phyloP scores from a whole-genome alignment of 495 filamentous ascomycete species.

The Trichoderma parareesei region DNA sequence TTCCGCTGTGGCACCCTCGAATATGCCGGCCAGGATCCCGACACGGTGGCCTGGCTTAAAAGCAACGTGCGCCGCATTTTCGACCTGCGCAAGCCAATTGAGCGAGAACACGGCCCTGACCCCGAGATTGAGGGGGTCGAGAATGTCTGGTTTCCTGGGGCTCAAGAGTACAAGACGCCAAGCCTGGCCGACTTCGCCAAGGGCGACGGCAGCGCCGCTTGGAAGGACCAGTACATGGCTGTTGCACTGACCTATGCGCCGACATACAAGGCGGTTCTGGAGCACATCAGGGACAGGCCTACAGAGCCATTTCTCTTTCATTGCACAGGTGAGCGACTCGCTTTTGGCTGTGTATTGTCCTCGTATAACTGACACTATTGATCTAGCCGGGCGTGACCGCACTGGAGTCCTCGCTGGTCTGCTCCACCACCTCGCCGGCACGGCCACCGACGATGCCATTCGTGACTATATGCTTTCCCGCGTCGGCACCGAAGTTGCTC shows the following conservation, averaged over 20 bases:
- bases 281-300: slow-evolving; percentile 27
- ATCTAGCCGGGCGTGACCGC: slow-evolving; percentile 53
- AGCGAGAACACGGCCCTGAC: slow-evolving; percentile 28
- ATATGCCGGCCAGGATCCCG: slow-evolving; percentile 24
- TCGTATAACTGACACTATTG: slow-evolving; percentile 8
- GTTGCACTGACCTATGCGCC: slow-evolving; percentile 29
- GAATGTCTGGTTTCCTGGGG: slow-evolving; percentile 28
- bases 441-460: slow-evolving; percentile 33
- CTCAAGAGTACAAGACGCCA: slow-evolving; percentile 24
- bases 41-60: slow-evolving; percentile 27
- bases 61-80: slow-evolving; percentile 32
- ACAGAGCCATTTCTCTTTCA: slow-evolving; percentile 35
- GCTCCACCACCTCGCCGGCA: slow-evolving; percentile 46
- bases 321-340: slow-evolving; percentile 41
- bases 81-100: slow-evolving; percentile 34
- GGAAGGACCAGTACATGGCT: slow-evolving; percentile 33
- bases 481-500: slow-evolving; percentile 37
- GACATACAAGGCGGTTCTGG: slow-evolving; percentile 29
- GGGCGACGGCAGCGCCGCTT: slow-evolving; percentile 34
- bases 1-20: slow-evolving; percentile 46
- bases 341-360: background rate
- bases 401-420: slow-evolving; percentile 53
- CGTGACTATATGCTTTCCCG: slow-evolving; percentile 46
- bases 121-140: slow-evolving; percentile 33
- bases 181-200: slow-evolving; percentile 27